Evolutionary conservation across 768 basidiomycete genomes (phyloP), one percentile per base, ranked within the genome.

Genomic region (Serpula lacrymans): DNA sequence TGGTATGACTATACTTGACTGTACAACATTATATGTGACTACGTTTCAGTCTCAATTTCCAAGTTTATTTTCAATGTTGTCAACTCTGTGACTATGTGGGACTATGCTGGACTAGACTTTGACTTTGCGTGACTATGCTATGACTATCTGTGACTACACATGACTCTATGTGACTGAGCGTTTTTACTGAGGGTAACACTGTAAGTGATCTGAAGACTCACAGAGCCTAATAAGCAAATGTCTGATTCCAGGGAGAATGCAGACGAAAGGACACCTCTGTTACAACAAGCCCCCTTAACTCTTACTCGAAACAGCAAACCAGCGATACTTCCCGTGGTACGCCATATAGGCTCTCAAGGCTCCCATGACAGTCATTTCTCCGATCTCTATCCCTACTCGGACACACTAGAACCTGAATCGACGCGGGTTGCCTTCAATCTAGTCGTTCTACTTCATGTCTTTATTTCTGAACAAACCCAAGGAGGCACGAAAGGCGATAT

Each of bases 401-500:
- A 31, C 28, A 16, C 18, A 20, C 26, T 23, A 23, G 34, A 37
- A 32, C 17, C 30, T 25, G 14, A 32, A 17, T 14, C 22, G 6
- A 18, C 31, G n/a, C 31, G 31, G 20, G 20, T 18, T 6, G 31
- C 31, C 31, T 33, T 33, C 31, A 14, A n/a, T 33, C 31, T 33
- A 6, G 6, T 33, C 6, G 31, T 33, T 18, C 20, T 33, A 14
- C n/a, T 33, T 6, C 7, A 7, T 14, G 6, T 33, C 20, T 14
- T 8, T 18, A 14, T 18, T 7, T n/a, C 14, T 14, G 20, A 33
- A 33, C 6, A 6, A 6, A 14, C 31, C 31, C n/a, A n/a, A 33
- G 31, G 6, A 14, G 31, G 6, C 6, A 6, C 31, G 14, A 14
- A 18, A 6, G 6, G 37, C 8, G 71, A 72, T 40, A 29, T 69